phyloP scores from a whole-genome alignment of 768 basidiomycete species.

The Neoboletus subvelutipes region DNA sequence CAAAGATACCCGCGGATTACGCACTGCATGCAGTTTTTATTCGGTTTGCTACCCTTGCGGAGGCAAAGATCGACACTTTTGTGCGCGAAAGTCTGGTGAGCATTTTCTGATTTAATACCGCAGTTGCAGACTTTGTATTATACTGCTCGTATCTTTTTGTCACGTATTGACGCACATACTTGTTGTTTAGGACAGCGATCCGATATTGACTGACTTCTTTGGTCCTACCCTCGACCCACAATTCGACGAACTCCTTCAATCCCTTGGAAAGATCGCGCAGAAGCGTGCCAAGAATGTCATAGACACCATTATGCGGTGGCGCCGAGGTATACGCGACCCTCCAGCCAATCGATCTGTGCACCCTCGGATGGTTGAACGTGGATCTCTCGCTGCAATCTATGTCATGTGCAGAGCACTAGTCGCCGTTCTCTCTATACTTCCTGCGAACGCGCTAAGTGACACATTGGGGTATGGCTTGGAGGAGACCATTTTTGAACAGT shows the following conservation, averaged over 20 bases:
- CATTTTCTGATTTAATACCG: slow-evolving; percentile 5
- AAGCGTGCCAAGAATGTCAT: slow-evolving; percentile 82
- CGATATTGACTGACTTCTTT: slow-evolving; percentile 62
- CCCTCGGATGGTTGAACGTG: slow-evolving; percentile 52
- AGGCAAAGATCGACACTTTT: slow-evolving; percentile 76
- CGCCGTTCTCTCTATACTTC: slow-evolving; percentile 66
- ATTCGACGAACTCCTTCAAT: slow-evolving; percentile 83
- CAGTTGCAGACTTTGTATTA: background rate
- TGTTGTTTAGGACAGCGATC: slow-evolving; percentile 60
- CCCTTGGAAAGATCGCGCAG: slow-evolving; percentile 82
- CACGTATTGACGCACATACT: slow-evolving; percentile 2
- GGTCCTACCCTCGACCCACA: slow-evolving; percentile 71
- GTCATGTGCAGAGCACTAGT: slow-evolving; percentile 88
- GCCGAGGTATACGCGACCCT: slow-evolving; percentile 69
- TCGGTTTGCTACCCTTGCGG: slow-evolving; percentile 77
- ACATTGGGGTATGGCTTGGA: slow-evolving; percentile 78
- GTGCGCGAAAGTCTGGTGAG: slow-evolving; percentile 67
- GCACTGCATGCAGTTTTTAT: slow-evolving; percentile 88
- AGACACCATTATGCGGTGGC: slow-evolving; percentile 87
- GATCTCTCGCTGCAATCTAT: slow-evolving; percentile 82
- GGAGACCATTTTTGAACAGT: slow-evolving; percentile 85
- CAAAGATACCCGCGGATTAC: slow-evolving; percentile 84
- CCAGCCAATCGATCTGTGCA: slow-evolving; percentile 37
- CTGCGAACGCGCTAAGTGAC: slow-evolving; percentile 78
- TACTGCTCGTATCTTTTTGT: background rate